phyloP scores from a whole-genome alignment of 257 asterid species.

The Nicotiana noctiflora region DNA sequence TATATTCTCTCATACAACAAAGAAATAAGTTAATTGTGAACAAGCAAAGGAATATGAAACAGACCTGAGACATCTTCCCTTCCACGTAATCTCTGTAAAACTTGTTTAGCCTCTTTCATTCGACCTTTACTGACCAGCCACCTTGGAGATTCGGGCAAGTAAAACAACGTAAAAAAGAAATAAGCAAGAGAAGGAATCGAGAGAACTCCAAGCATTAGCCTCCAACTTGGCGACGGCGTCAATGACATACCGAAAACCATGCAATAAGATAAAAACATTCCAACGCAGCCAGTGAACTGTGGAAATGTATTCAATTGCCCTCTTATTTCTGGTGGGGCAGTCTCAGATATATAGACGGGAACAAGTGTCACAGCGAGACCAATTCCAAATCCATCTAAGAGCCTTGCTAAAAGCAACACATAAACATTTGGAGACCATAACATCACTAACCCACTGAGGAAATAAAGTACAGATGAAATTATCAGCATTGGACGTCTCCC shows the following conservation, averaged over 20 bases:
- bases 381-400: conserved; percentile 85
- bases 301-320: conserved; percentile 80
- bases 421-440: conserved; percentile 92
- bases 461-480: conserved; percentile 68
- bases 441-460: conserved; percentile 80
- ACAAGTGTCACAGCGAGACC: conserved; percentile 92
- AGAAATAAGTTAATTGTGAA: not conserved
- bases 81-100: conserved; percentile 71
- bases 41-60: not conserved
- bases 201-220: conserved; percentile 93
- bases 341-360: conserved; percentile 91
- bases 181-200: conserved; percentile 69
- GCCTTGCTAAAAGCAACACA: conserved; percentile 74
- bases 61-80: conserved; percentile 85
- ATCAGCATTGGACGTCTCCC: conserved; percentile 97
- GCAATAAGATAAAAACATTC: conserved; percentile 85
- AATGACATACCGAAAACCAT: conserved; percentile 93
- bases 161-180: conserved; percentile 48
- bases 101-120: conserved; percentile 75
- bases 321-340: conserved; percentile 89
- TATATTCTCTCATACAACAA: not conserved
- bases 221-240: conserved; percentile 72
- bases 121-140: conserved; percentile 92
- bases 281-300: conserved; percentile 81
- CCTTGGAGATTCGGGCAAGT: conserved; percentile 94